Evolutionary conservation across 176 grass and related monocot genomes (phyloP), one percentile per base, ranked within the genome.

Genomic region (Oryza coarctata): DNA sequence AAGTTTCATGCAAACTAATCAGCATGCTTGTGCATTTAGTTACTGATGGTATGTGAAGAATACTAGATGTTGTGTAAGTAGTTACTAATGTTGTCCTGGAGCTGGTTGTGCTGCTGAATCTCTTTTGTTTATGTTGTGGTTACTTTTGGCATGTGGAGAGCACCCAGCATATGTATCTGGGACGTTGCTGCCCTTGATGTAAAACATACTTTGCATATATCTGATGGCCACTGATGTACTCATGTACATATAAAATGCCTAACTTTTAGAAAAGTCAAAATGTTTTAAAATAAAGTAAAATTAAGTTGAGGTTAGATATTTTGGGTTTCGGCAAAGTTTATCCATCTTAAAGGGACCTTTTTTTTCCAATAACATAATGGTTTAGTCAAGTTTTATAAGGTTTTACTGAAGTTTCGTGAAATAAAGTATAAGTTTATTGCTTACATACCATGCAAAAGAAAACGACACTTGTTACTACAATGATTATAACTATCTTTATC

Each of bases 11-110:
- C 12, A 26, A 69, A 29, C 38, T 32, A 29, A 5, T 39, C 5
- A 15, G 67, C 23, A 7, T 5, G 39, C 25, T 3, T 13, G 7
- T 23, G 27, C 6, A 36, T 6, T 6, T 43, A 9, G 40, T 43
- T 12, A 12, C 40, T 43, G 40, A 43, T 43, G 40, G 40, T 43
- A 12, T 22, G 50, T 38, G 29, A 30, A 28, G 30, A 71, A 36
- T 32, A 18, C 45, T 3, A 49, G 27, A 17, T 32, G 10, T 71
- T 65, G 75, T 85, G 75, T 62, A 77, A 71, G 69, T 85, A 22
- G 57, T 30, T 72, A 15, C 10, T 60, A 84, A 13, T 52, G 45
- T 18, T 45, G 36, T 20, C 63, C 23, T 60, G 17, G 30, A 50
- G 29, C 50, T 41, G 6, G 32, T 27, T 4, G 5, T 17, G 32